phyloP scores from a whole-genome alignment of 2,329 filamentous ascomycete genomes.

The Ambrosiella beaveri region DNA sequence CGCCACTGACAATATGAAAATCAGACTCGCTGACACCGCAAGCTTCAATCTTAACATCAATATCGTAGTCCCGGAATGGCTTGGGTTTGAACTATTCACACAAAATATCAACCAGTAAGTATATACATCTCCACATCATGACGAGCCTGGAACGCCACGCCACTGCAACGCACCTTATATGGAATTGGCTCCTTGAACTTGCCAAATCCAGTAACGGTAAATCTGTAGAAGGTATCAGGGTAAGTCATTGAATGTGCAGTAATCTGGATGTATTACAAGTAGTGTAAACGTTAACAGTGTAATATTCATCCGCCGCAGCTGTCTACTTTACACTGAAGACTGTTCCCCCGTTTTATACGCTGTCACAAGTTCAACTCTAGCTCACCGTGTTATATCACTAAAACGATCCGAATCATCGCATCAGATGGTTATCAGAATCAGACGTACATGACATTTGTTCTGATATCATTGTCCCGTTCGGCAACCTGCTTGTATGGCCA shows the following conservation, averaged over 20 bases:
- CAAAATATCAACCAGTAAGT: background rate
- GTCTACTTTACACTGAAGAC: background rate
- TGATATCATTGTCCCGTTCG: background rate
- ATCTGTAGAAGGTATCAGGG: conserved; percentile 43
- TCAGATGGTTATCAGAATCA: no score
- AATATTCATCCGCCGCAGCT: no score
- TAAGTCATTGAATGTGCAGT: conserved; percentile 17
- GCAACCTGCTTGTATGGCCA: background rate
- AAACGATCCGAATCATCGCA: no score
- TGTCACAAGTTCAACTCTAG: no score
- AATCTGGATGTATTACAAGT: background rate
- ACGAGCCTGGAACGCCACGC: background rate
- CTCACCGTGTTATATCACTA: no score
- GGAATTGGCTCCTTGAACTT: conserved; percentile 6
- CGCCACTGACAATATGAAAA: conserved; percentile 46
- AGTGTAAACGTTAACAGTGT: background rate
- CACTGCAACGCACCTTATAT: conserved; percentile 2
- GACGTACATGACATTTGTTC: no score
- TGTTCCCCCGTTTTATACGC: background rate
- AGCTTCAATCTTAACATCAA: conserved; percentile 66
- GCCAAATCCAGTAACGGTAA: conserved; percentile 38
- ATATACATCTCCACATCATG: background rate
- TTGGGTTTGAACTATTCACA: conserved; percentile 53
- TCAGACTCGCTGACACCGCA: conserved; percentile 56
- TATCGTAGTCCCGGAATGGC: conserved; percentile 63